phyloP scores from a whole-genome alignment of 176 grass and related monocot species.

The Aegilops longissima region DNA sequence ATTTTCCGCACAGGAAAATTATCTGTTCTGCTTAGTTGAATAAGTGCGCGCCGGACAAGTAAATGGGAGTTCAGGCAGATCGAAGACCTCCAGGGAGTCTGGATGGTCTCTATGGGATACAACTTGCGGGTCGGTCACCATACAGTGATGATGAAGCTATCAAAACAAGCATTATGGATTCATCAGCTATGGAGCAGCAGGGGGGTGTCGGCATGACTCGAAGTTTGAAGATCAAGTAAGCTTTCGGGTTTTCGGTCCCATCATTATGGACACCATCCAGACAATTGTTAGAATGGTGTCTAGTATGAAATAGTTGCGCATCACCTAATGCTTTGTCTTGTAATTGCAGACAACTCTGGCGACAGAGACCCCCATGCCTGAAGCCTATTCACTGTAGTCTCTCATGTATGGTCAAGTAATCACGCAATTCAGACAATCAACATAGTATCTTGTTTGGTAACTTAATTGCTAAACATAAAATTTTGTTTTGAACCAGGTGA shows the following conservation, averaged over 20 bases:
- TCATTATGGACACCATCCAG: background rate
- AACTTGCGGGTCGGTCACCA: conserved; percentile 30
- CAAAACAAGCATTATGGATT: conserved; percentile 28
- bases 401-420: conserved; percentile 52
- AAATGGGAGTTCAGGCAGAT: conserved; percentile 57
- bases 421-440: background rate
- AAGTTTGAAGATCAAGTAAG: conserved; percentile 60
- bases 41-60: conserved; percentile 1
- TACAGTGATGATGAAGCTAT: conserved; percentile 40
- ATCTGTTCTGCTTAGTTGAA: conserved; percentile 5
- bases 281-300: background rate
- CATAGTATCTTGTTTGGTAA: conserved; percentile 6
- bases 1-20: background rate
- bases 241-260: background rate
- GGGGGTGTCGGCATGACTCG: conserved; percentile 30
- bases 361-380: conserved; percentile 76
- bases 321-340: conserved; percentile 26
- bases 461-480: background rate
- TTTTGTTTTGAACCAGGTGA: conserved; percentile 57
- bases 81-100: conserved; percentile 41
- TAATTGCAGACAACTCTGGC: conserved; percentile 63
- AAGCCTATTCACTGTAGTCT: conserved; percentile 81
- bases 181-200: conserved; percentile 23
- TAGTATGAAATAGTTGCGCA: background rate
- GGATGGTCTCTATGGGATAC: conserved; percentile 58